A percentile compares a stretch with the other conserved stretches of the same genome.
Conservation (phyloP, 208 protist species). For the Naegleria gruberi region DNA sequence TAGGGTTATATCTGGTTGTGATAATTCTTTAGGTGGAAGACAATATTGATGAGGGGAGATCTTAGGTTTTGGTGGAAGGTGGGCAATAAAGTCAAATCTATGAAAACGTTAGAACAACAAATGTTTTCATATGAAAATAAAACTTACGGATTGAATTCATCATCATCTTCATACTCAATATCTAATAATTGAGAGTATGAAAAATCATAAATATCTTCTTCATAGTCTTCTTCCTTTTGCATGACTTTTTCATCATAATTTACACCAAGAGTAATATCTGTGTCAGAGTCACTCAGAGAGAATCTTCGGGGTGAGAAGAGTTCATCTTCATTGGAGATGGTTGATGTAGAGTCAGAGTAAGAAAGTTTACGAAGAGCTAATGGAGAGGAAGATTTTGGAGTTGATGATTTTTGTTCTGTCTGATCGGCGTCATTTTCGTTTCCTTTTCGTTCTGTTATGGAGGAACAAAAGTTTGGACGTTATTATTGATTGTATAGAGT, state of each 20-base stretch:
- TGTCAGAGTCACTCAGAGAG: not conserved
- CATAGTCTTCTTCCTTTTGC: not conserved
- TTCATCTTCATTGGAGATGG: not conserved
- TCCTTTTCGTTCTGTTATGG: not conserved
- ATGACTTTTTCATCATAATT: not conserved
- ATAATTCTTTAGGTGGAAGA: not conserved
- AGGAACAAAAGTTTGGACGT: too few species aligned
- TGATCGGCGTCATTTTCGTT: not conserved
- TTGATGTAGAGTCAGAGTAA: not conserved
- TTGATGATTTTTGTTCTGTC: not conserved
- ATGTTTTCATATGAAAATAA: not conserved
- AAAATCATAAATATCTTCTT: constrained; percentile 16
- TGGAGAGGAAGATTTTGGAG: not conserved
- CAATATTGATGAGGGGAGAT: not conserved
- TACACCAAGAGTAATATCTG: not conserved
- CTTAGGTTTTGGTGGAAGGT: not conserved
- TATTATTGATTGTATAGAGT: too few species aligned
- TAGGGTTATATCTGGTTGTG: constrained; percentile 2
- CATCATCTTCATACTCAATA: constrained; percentile 23
- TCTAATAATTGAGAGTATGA: not conserved
- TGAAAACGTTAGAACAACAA: not conserved
- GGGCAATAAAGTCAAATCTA: not conserved
- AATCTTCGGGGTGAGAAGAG: not conserved
- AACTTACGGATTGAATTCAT: constrained; percentile 13
- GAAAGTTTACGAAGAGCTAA: not conserved